Evolutionary conservation across 208 protist species (phyloP).

Genomic region (Entamoeba nuttalli): DNA sequence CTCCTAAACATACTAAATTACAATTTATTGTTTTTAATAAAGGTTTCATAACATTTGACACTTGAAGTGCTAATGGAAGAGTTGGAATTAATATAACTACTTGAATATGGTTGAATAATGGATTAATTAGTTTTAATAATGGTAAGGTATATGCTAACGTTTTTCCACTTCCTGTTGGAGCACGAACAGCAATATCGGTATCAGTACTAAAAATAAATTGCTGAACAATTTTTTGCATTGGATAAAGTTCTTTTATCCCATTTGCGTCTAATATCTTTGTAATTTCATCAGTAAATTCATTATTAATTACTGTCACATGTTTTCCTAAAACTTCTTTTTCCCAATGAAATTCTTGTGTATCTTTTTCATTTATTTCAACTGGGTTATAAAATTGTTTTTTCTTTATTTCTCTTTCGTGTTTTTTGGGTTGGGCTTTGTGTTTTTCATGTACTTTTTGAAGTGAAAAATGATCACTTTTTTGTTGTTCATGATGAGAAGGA

Average conservation of each 20-base stretch:
- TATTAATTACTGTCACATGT: no score
- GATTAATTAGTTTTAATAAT: neutral
- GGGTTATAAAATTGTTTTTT: no score
- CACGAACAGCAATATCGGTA: neutral
- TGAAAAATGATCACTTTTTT: no score
- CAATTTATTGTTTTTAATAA: neutral
- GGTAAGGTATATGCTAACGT: conserved; percentile 15
- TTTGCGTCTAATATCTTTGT: neutral
- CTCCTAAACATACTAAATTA: neutral
- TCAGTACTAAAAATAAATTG: neutral
- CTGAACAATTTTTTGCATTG: neutral
- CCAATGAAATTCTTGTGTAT: no score
- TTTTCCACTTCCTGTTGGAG: conserved; percentile 16
- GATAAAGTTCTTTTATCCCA: neutral
- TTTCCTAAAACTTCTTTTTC: no score
- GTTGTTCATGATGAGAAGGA: no score
- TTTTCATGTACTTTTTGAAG: no score
- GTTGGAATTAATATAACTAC: neutral
- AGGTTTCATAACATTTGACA: neutral
- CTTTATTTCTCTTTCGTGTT: no score
- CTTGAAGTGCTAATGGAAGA: neutral
- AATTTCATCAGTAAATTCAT: no score
- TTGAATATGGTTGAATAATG: neutral
- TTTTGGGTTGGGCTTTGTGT: no score
- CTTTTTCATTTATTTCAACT: no score